Evolutionary conservation across 2,329 filamentous ascomycete genomes (phyloP), one percentile per base, ranked within the genome.

Genomic region (Penicillium rolfsii): DNA sequence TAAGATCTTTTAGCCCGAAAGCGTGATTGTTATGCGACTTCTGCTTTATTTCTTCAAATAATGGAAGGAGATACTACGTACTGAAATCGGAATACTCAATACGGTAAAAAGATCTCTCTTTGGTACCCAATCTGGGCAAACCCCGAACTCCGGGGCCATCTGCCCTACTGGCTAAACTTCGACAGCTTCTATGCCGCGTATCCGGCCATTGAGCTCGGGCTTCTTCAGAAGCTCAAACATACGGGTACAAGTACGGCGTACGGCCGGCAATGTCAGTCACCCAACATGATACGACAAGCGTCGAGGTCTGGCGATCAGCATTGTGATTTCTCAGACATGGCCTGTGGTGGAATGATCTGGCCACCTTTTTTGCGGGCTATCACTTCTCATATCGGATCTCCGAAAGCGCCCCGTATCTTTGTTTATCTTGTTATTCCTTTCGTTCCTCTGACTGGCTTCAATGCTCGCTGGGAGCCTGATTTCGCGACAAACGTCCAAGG

Each of bases 261-360:
- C 60, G 73, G 5, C 74, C 77, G 0, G 72, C 77, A 1, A 73
- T 79, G 58, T 75, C 74, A 0, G 70, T 79, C 22, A 68, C 74
- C 78, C 78, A 1, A 74, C 71, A 9, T 80, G 75, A 73, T 80
- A 78, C 55, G 69, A 71, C 50, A 69, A 71, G 9, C 70, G 71
- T 5, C 70, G 77, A 4, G 77, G 74, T 5, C 66, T 79, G 2
- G 76, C 75, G 0, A 79, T 79, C 73, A 77, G 77, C 0, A 71
- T 79, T 8, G 71, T 79, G 5, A 70, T 75, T 16, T 72, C 73
- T 72, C 73, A 3, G 78, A 77, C 2, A 76, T 77, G 2, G 77
- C 77, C 0, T 68, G 79, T 2, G 78, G 78, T 1, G 78, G 77
- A 41, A 70, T 80, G 48, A 68, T 77, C 3, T 78, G 74, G 68